phyloP scores from a whole-genome alignment of 805 yeast species.

The Wickerhamomyces subpelliculosus region DNA sequence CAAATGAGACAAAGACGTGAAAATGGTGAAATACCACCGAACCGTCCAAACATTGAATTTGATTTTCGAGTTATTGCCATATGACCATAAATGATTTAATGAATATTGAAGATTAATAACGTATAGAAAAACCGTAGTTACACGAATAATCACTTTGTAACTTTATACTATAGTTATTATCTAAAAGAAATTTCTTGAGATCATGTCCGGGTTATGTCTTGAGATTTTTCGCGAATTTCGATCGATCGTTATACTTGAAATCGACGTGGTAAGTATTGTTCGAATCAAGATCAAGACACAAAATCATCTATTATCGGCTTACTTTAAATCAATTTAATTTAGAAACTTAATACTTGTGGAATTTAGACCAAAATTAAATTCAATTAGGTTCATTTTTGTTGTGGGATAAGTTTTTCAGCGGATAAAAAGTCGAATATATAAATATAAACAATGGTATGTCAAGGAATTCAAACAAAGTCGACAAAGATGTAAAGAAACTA shows the following conservation, averaged over 20 bases:
- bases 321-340: too few relatives aligned
- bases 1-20: constrained; percentile 7
- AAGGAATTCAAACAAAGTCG: background rate
- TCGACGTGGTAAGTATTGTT: constrained; percentile 1
- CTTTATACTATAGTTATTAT: background rate
- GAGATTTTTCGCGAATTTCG: background rate
- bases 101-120: too few relatives aligned
- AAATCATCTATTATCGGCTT: too few relatives aligned
- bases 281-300: background rate
- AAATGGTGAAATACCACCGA: constrained; percentile 2
- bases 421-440: background rate
- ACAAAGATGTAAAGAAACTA: background rate
- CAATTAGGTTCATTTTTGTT: too few relatives aligned
- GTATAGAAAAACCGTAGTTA: too few relatives aligned
- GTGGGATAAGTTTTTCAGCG: too few relatives aligned
- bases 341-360: too few relatives aligned
- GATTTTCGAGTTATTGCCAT: constrained; percentile 16
- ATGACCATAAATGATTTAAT: background rate
- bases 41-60: constrained; percentile 8
- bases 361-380: too few relatives aligned
- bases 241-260: background rate
- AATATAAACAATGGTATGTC: background rate
- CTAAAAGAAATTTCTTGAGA: background rate
- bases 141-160: too few relatives aligned
- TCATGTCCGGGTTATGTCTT: too few relatives aligned